Conservation (phyloP, 495 filamentous ascomycete genomes). For the Penicillium odoratum region DNA sequence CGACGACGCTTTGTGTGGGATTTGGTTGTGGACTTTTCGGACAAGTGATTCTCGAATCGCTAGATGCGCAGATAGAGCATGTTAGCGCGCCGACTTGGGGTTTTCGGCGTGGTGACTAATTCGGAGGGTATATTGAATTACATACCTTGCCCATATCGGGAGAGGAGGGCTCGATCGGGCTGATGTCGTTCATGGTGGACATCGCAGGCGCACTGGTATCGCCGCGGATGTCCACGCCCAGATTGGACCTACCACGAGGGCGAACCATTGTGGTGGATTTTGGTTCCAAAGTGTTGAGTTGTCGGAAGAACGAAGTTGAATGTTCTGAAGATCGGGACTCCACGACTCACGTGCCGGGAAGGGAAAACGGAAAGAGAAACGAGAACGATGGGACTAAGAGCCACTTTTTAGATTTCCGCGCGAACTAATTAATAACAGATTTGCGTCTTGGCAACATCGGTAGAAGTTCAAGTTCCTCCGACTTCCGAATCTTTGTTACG, state of each 20-base stretch:
- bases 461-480: neutral
- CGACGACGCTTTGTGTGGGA: constrained; percentile 50
- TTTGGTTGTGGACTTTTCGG: constrained; percentile 37
- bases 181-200: constrained; percentile 52
- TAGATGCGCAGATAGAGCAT: constrained; percentile 5
- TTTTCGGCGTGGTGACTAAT: neutral
- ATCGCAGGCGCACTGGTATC: constrained; percentile 54
- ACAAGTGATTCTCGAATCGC: constrained; percentile 20
- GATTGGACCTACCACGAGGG: constrained; percentile 47
- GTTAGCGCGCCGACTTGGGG: constrained; percentile 16
- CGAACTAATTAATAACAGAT: too few relatives aligned
- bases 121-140: neutral
- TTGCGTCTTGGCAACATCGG: too few relatives aligned
- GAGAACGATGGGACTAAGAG: neutral
- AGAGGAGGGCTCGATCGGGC: constrained; percentile 43
- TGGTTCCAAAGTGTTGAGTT: neutral
- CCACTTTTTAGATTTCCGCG: neutral
- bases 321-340: neutral
- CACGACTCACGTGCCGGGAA: neutral
- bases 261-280: constrained; percentile 38
- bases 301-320: neutral
- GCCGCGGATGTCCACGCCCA: constrained; percentile 53
- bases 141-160: constrained; percentile 44
- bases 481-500: neutral
- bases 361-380: neutral